These are phyloP conservation scores for Diaporthe aspalathi DNA, from an alignment of 2,329 filamentous ascomycete species.

Conservation along the genomic window DNA sequence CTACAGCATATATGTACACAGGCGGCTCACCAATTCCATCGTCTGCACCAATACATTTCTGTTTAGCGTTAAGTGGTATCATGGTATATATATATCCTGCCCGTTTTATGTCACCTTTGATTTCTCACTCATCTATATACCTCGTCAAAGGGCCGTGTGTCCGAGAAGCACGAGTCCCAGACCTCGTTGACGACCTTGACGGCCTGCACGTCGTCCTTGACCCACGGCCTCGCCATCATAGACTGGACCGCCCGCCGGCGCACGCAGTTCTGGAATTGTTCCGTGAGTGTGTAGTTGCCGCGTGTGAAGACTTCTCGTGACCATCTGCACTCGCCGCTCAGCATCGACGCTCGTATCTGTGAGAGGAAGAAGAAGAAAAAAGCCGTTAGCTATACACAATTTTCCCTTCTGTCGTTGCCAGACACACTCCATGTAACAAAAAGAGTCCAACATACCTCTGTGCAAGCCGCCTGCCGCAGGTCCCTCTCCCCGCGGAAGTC, in stretches of 20 bases:
- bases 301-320: slow-evolving; percentile 85
- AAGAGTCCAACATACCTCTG: slow-evolving; percentile 77
- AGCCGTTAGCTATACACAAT: slow-evolving; percentile 37
- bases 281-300: slow-evolving; percentile 87
- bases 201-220: slow-evolving; percentile 88
- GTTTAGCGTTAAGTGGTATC: slow-evolving; percentile 39
- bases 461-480: slow-evolving; percentile 90
- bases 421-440: background rate
- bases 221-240: slow-evolving; percentile 80
- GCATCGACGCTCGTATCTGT: slow-evolving; percentile 90
- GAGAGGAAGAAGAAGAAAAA: background rate
- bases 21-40: slow-evolving; percentile 4
- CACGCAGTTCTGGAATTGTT: slow-evolving; percentile 95
- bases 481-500: slow-evolving; percentile 78
- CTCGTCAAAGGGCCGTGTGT: slow-evolving; percentile 96
- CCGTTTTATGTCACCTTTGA: background rate
- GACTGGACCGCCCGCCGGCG: slow-evolving; percentile 82
- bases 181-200: slow-evolving; percentile 92
- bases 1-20: slow-evolving; percentile 29
- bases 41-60: slow-evolving; percentile 34
- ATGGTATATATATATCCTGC: slow-evolving; percentile 25
- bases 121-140: slow-evolving; percentile 84
- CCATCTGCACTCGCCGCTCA: slow-evolving; percentile 95
- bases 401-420: background rate
- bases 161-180: slow-evolving; percentile 97